Evolutionary conservation across 2,329 filamentous ascomycete species (phyloP).

Genomic region (Colletotrichum siamense): DNA sequence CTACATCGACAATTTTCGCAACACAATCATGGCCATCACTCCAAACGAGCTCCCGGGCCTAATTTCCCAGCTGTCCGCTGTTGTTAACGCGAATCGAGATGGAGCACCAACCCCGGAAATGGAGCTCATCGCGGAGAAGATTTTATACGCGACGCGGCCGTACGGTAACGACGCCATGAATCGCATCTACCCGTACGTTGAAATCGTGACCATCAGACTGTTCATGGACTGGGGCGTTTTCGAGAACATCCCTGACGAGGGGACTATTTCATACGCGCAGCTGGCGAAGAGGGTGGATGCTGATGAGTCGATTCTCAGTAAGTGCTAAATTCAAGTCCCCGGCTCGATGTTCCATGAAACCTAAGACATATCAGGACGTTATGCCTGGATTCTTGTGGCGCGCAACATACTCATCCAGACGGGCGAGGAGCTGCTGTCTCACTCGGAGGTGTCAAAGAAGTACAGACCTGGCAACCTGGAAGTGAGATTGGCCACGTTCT

Average conservation of each 20-base stretch:
- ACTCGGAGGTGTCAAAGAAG: conserved; percentile 24
- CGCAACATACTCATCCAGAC: neutral
- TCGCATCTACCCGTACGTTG: neutral
- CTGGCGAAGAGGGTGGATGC: conserved; percentile 31
- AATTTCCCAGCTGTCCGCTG: neutral
- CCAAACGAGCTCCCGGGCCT: neutral
- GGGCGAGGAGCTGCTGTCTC: conserved; percentile 24
- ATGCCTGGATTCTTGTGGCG: neutral
- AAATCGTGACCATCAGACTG: neutral
- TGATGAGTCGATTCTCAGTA: conserved; percentile 31
- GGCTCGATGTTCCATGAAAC: fast-evolving
- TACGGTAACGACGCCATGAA: neutral
- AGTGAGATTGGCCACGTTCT: conserved; percentile 8
- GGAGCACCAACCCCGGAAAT: neutral
- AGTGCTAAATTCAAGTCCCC: neutral
- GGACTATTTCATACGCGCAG: conserved; percentile 29
- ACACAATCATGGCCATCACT: neutral
- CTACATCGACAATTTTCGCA: fast-evolving
- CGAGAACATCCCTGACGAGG: conserved; percentile 32
- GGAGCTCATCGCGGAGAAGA: neutral
- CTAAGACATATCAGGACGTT: conserved; percentile 13
- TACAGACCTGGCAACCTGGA: conserved; percentile 5
- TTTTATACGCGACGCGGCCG: neutral
- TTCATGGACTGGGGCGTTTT: conserved; percentile 38
- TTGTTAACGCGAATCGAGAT: neutral